Percentiles rank a stretch among this genome's conserved stretches.
Evolutionary conservation across 208 protist genomes (phyloP).

Genomic region (Crithidia bombi): DNA sequence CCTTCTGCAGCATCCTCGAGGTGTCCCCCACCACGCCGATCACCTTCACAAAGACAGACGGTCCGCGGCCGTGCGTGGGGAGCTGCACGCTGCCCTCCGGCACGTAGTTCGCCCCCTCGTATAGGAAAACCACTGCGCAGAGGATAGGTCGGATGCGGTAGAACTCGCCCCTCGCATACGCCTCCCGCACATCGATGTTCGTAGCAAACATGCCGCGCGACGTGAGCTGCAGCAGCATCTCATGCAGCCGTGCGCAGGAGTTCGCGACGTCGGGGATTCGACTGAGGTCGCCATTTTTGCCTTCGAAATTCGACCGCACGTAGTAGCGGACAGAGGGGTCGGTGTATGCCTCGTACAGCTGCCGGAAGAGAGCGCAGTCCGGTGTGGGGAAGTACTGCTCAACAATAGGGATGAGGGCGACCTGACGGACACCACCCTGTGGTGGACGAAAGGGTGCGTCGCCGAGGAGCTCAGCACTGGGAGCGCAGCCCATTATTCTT

Average conservation of each 20-base stretch:
- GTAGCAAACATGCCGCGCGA: conserved; percentile 28
- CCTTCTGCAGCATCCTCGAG: conserved; percentile 1
- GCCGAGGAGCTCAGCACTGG: conserved; percentile 56
- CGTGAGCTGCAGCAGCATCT: conserved; percentile 22
- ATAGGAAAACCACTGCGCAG: conserved; percentile 71
- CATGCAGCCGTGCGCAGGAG: conserved; percentile 44
- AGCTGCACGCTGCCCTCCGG: conserved; percentile 61
- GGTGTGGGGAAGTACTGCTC: conserved; percentile 60
- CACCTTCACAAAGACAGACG: conserved; percentile 47
- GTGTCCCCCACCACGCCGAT: conserved; percentile 56
- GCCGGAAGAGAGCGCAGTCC: conserved; percentile 53
- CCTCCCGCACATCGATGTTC: conserved; percentile 42
- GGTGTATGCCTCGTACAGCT: conserved; percentile 61
- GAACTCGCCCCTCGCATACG: conserved; percentile 25
- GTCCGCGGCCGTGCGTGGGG: conserved; percentile 3
- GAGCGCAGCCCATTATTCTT: conserved; percentile 64
- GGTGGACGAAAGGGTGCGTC: conserved; percentile 51
- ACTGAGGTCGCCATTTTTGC: conserved; percentile 38
- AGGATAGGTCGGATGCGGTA: conserved; percentile 48
- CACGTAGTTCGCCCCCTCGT: conserved; percentile 42
- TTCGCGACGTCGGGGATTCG: conserved; percentile 41
- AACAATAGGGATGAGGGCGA: conserved; percentile 61
- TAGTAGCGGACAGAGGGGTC: conserved; percentile 80
- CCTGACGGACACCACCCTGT: conserved; percentile 33
- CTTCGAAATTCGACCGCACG: conserved; percentile 36